phyloP scores from a whole-genome alignment of 2,329 filamentous ascomycete genomes.

The Fusarium sp. region DNA sequence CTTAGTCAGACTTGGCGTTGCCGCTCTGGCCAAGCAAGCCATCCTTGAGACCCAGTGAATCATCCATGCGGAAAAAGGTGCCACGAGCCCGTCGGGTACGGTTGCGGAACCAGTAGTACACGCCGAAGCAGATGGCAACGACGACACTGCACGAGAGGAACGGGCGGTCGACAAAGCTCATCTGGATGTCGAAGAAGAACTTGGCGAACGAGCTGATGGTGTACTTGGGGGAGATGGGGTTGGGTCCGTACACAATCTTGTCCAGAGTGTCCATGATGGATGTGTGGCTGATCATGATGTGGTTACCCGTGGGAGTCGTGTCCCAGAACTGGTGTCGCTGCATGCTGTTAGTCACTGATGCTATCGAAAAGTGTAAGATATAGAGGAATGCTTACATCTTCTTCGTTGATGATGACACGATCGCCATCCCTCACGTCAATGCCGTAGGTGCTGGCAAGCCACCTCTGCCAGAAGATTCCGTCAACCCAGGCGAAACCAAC shows the following conservation, averaged over 20 bases:
- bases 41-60: conserved; percentile 71
- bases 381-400: conserved; percentile 78
- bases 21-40: conserved; percentile 67
- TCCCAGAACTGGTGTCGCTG: conserved; percentile 97
- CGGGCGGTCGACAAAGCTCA: conserved; percentile 69
- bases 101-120: conserved; percentile 65
- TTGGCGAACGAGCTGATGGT: conserved; percentile 80
- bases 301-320: conserved; percentile 86
- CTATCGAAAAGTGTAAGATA: background rate
- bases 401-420: conserved; percentile 94
- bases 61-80: conserved; percentile 73
- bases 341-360: conserved; percentile 48
- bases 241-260: conserved; percentile 75
- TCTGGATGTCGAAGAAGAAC: conserved; percentile 75
- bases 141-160: conserved; percentile 69
- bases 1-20: conserved; percentile 52
- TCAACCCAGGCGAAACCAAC: conserved; percentile 98
- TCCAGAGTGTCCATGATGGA: conserved; percentile 89
- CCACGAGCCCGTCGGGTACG: conserved; percentile 65
- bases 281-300: conserved; percentile 88
- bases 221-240: conserved; percentile 80
- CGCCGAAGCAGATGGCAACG: conserved; percentile 66
- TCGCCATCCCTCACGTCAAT: conserved; percentile 90
- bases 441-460: conserved; percentile 95
- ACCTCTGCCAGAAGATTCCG: conserved; percentile 96